phyloP scores from a whole-genome alignment of 768 basidiomycete species.

The Amanita exitialis region DNA sequence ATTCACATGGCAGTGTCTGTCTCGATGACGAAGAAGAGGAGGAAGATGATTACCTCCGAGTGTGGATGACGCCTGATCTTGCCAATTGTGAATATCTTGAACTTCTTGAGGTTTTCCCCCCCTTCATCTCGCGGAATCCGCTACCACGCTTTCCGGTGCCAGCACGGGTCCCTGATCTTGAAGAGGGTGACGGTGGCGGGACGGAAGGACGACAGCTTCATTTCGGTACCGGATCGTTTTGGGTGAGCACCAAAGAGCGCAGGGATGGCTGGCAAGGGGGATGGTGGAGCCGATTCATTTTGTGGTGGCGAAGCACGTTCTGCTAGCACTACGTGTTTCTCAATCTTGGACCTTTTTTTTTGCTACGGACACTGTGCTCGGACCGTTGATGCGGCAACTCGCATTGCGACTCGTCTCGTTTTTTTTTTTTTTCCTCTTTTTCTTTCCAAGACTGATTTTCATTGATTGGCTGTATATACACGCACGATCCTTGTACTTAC shows the following conservation, averaged over 20 bases:
- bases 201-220: constrained; percentile 47
- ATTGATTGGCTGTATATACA: no score
- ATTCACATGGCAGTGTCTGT: constrained; percentile 4
- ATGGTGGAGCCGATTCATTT: constrained; percentile 69
- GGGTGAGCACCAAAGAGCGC: constrained; percentile 56
- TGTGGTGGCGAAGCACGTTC: constrained; percentile 76
- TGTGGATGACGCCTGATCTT: constrained; percentile 78
- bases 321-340: constrained; percentile 33
- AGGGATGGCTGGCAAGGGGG: constrained; percentile 60
- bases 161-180: constrained; percentile 44
- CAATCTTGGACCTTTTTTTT: neutral
- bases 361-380: neutral
- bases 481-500: constrained; percentile 6
- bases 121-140: constrained; percentile 61
- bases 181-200: constrained; percentile 55
- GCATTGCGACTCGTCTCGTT: neutral
- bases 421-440: no score
- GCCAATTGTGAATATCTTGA: constrained; percentile 62
- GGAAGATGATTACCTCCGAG: constrained; percentile 42
- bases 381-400: neutral
- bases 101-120: constrained; percentile 66
- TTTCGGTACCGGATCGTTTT: constrained; percentile 80
- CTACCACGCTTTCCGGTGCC: constrained; percentile 59
- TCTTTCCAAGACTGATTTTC: neutral
- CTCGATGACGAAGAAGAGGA: constrained; percentile 18